phyloP scores from a whole-genome alignment of 768 basidiomycete genomes.

The Collybia sordida region DNA sequence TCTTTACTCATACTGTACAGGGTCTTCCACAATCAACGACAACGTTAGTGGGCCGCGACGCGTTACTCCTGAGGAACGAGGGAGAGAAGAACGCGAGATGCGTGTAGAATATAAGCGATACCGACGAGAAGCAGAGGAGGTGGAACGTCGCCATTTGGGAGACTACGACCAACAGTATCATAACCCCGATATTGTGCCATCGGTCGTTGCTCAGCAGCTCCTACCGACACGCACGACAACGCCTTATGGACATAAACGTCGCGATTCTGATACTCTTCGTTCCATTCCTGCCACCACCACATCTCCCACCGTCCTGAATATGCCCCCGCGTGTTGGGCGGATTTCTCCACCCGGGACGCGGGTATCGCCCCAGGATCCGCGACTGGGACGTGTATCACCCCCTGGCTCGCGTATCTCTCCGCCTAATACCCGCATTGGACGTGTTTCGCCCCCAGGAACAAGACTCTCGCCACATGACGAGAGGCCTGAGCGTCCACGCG shows the following conservation, averaged over 20 bases:
- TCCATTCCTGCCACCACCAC: conserved; percentile 37
- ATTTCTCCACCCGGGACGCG: conserved; percentile 16
- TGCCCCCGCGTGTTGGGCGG: conserved; percentile 10
- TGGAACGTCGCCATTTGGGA: conserved; percentile 30
- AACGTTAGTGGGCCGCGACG: conserved; percentile 32
- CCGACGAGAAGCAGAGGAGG: conserved; percentile 34
- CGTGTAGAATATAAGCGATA: conserved; percentile 42
- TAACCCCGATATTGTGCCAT: conserved; percentile 31
- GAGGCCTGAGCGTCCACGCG: conserved; percentile 2
- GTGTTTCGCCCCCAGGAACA: conserved; percentile 29
- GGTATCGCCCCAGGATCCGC: conserved; percentile 15
- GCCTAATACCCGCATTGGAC: conserved; percentile 18
- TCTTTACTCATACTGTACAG: neutral
- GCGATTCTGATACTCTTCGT: conserved; percentile 77
- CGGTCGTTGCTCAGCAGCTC: too few species aligned
- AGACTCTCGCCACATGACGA: neutral
- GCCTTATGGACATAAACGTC: conserved; percentile 55
- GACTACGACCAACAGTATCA: conserved; percentile 21
- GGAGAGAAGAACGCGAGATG: conserved; percentile 42
- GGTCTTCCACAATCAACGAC: conserved; percentile 19
- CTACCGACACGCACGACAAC: conserved; percentile 18
- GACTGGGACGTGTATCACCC: conserved; percentile 21
- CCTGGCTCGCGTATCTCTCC: conserved; percentile 9
- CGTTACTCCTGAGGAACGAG: conserved; percentile 36
- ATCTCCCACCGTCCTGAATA: conserved; percentile 59